Base-by-base conservation (phyloP, 1,139 yeast species). In the Taphrina flavorubra region DNA sequence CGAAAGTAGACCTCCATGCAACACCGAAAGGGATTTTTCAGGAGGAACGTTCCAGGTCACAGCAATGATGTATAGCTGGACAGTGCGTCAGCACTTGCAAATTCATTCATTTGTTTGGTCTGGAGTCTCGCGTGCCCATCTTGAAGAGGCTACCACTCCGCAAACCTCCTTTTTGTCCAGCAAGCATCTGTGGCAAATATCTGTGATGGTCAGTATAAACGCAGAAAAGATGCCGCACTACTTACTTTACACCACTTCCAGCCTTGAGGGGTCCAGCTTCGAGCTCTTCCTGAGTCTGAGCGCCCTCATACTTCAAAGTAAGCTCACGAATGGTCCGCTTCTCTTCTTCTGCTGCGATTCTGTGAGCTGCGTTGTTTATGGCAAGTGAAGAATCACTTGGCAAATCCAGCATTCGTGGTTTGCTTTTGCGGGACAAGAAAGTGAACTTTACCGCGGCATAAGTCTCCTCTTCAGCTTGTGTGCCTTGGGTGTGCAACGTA, bases 361-460 rank as follows among this genome's bases (percentile, higher is more conserved):
- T 16, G 14, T 46, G 51, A 1, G 67, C 67, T 18, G 59, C 39
- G n/a, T 46, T 57, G 8, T 47, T 25, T 39, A 63, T 16, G 13
- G 44, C 67, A 14, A 63, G 53, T 16, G 59, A 36, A 36, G 44
- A 42, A 44, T 53, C 39, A 13, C 61, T 57, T 4, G 67, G 67
- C 7, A 63, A 56, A 10, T 63, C 49, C 20, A 72, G 55, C 57
- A 69, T 60, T 25, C 61, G 72, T 34, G 72, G 63, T 53, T 72
- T 73, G 18, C 73, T 73, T 25, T 68, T 56, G 47, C 68, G 72
- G 4, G 74, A 70, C 31, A 73, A 63, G 18, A 73, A 46, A 5
- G 73, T 63, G 61, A 73, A 73, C 42, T 67, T 69, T 6, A 73
- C 70, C 39, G 68, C 69, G n/a, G 53, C 53, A 31, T 44, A 20